Base-by-base conservation (phyloP, 2,329 filamentous ascomycete genomes). In the Trichophyton mentagrophytes region DNA sequence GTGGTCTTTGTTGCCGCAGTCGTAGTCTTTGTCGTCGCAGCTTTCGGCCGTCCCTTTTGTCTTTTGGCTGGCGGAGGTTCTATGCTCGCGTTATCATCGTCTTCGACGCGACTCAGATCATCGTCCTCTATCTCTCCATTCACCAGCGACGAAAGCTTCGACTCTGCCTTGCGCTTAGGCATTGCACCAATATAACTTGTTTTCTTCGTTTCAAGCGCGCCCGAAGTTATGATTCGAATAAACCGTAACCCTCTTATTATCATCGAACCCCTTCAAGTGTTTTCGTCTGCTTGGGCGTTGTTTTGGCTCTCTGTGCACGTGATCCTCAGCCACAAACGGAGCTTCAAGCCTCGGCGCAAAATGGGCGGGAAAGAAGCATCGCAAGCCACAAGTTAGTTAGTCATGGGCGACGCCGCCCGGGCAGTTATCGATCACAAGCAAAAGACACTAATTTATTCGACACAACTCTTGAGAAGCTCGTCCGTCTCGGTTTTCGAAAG, bases 81-180 rank as follows among this genome's bases (percentile, higher is more conserved):
- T 64, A 68, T 68, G 63, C 71, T 65, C 60, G 67, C 63, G 49
- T 66, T 60, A 44, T 69, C 66, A 4, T 65, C 61, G 42, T 69
- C 61, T 38, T 69, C 67, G 59, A 70, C 69, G 42, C 67, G n/a
- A 71, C 67, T 42, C 6, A 64, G 51, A 46, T 64, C 60, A 15
- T 72, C 64, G 59, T 76, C 74, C 40, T 78, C 75, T 63, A 72
- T 71, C 44, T 81, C 78, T 13, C 77, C 79, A 56, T 77, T 77
- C 8, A 79, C 66, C 22, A 80, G 65, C 8, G 73, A 74, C 38
- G 78, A 78, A 15, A 80, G 64, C 60, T 74, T 76, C 38, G 75
- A 67, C 13, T 70, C 63, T 6, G 70, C 72, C 63, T 77, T 77
- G 53, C 73, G 66, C 64, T 76, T 76, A 8, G 74, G 71, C 73